Evolutionary conservation across 768 basidiomycete species (phyloP).

Genomic region (Russula sp.): DNA sequence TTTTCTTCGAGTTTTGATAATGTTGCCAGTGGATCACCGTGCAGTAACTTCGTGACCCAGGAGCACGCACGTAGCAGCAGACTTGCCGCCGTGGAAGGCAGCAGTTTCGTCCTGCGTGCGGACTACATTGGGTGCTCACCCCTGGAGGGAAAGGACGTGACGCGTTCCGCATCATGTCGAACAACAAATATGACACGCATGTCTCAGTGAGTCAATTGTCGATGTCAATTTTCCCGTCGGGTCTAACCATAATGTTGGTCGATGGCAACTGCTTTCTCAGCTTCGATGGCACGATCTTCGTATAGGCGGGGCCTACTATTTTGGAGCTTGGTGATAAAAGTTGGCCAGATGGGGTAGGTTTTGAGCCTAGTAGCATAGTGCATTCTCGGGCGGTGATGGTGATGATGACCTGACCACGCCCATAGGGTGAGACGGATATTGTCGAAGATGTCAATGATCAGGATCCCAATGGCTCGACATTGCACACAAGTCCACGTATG

Average conservation of each 20-base stretch:
- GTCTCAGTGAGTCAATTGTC: conserved; percentile 44
- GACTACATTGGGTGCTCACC: conserved; percentile 49
- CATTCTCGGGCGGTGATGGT: conserved; percentile 8
- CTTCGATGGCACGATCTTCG: conserved; percentile 37
- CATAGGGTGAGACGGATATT: conserved; percentile 51
- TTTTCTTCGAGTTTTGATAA: conserved; percentile 57
- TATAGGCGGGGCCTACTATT: conserved; percentile 50
- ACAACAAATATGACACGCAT: conserved; percentile 50
- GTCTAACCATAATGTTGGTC: background rate
- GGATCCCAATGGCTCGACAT: conserved; percentile 48
- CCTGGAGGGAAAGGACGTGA: conserved; percentile 53
- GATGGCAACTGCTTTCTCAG: conserved; percentile 28
- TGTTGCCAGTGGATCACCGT: too few species aligned
- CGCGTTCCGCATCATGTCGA: conserved; percentile 54
- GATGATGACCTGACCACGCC: conserved; percentile 29
- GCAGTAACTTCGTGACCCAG: conserved; percentile 46
- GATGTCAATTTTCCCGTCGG: background rate
- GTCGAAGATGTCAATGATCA: conserved; percentile 59
- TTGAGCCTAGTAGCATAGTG: conserved; percentile 6
- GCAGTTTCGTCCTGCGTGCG: conserved; percentile 54
- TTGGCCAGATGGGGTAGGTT: conserved; percentile 49
- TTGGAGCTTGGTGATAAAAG: conserved; percentile 47
- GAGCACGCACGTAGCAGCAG: conserved; percentile 51
- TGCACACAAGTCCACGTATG: conserved; percentile 51
- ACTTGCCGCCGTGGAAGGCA: conserved; percentile 53